Evolutionary conservation across 2,329 filamentous ascomycete genomes (phyloP).

Genomic region (Lachnellula occidentalis): DNA sequence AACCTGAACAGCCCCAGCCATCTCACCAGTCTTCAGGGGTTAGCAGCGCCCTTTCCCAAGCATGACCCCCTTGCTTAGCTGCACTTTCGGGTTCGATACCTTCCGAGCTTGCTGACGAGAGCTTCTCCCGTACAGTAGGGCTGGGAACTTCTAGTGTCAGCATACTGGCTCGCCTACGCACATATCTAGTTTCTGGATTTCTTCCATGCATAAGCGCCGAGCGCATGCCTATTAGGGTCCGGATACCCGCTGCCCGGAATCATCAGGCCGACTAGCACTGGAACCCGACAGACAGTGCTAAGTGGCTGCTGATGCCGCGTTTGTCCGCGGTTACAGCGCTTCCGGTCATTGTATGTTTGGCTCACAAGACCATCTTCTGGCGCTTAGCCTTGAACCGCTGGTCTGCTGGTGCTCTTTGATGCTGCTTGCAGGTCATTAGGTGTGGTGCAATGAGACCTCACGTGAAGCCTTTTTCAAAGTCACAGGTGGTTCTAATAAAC

Average conservation of each 20-base stretch:
- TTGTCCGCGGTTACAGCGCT: neutral
- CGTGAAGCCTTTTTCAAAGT: neutral
- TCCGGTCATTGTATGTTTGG: conserved; percentile 7
- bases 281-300: neutral
- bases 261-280: neutral
- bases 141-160: no score
- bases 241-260: neutral
- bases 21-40: no score
- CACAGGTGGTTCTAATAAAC: neutral
- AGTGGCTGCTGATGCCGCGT: neutral
- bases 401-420: neutral
- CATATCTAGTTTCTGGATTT: no score
- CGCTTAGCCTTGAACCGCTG: no score
- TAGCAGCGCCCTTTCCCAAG: no score
- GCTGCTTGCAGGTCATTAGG: neutral
- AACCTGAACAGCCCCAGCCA: no score
- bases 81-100: neutral
- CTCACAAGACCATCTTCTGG: neutral
- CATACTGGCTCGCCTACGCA: no score
- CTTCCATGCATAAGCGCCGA: no score
- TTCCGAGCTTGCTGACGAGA: neutral
- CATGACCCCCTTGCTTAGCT: neutral
- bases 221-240: no score
- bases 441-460: neutral
- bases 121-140: neutral